Conservation (phyloP, 129 eudicot genomes). For the Chrysanthemum seticuspe region DNA sequence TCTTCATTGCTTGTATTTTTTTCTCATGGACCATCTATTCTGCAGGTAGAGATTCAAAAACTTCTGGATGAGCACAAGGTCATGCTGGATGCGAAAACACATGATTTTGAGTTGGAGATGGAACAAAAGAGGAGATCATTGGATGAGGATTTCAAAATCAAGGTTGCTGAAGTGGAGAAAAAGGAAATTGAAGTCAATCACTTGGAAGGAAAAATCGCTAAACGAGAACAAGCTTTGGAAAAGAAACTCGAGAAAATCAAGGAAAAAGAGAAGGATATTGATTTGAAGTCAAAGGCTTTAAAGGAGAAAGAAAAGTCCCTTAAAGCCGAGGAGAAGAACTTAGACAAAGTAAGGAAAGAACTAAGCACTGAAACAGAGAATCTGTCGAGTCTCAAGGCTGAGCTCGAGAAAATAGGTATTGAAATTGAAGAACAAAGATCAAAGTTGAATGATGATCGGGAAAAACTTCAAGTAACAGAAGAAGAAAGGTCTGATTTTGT, state of each 20-base stretch:
- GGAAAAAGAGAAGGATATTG: slow-evolving; percentile 77
- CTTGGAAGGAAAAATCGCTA: slow-evolving; percentile 71
- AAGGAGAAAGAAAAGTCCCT: slow-evolving; percentile 81
- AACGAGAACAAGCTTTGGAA: slow-evolving; percentile 83
- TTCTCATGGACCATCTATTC: background rate
- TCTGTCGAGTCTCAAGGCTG: slow-evolving; percentile 55
- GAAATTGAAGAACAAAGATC: slow-evolving; percentile 58
- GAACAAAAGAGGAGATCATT: slow-evolving; percentile 63
- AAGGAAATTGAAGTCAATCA: slow-evolving; percentile 75
- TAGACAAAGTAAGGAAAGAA: slow-evolving; percentile 72
- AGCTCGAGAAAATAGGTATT: slow-evolving; percentile 54
- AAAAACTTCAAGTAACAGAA: slow-evolving; percentile 68
- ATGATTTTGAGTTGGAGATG: slow-evolving; percentile 78
- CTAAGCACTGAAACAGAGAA: slow-evolving; percentile 59
- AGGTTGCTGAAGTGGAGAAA: slow-evolving; percentile 64
- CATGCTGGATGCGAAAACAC: slow-evolving; percentile 53
- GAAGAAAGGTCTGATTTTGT: slow-evolving; percentile 70
- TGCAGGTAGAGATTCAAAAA: slow-evolving; percentile 83
- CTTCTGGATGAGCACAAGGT: slow-evolving; percentile 84
- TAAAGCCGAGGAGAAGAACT: slow-evolving; percentile 58
- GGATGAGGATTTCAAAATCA: slow-evolving; percentile 66
- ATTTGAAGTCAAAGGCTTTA: slow-evolving; percentile 53
- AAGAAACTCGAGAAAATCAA: slow-evolving; percentile 70
- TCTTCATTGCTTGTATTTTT: no score
- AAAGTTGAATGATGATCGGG: slow-evolving; percentile 54